A percentile compares a stretch with the other conserved stretches of the same genome.
phyloP scores from a whole-genome alignment of 805 yeast genomes.

The Candida manassasensis region DNA sequence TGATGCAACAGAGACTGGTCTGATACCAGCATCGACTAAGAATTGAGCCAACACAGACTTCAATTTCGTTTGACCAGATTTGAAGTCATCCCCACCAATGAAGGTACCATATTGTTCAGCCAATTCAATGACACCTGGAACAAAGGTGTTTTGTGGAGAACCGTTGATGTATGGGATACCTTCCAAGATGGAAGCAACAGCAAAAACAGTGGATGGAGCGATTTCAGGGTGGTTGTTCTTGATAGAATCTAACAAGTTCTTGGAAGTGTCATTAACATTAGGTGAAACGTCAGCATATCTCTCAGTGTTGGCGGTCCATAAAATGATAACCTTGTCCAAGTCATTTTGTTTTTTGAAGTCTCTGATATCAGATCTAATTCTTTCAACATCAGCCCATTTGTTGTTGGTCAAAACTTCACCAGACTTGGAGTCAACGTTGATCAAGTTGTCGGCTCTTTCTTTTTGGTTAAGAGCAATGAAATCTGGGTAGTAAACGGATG shows the following conservation, averaged over 20 bases:
- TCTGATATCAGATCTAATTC: conserved; percentile 75
- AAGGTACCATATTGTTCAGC: conserved; percentile 73
- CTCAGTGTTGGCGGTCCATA: conserved; percentile 98
- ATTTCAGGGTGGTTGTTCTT: conserved; percentile 78
- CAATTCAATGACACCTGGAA: conserved; percentile 88
- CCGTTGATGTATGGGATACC: conserved; percentile 89
- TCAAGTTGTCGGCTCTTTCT: conserved; percentile 84
- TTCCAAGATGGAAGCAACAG: conserved; percentile 89
- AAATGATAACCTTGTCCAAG: conserved; percentile 81
- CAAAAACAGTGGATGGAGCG: conserved; percentile 90
- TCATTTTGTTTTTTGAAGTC: conserved; percentile 67
- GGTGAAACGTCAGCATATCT: conserved; percentile 73
- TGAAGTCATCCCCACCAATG: conserved; percentile 97
- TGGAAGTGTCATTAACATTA: conserved; percentile 87
- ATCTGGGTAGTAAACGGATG: conserved; percentile 91
- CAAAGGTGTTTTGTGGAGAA: conserved; percentile 96
- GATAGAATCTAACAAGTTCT: conserved; percentile 67
- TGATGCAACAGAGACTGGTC: conserved; percentile 90
- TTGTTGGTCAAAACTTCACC: conserved; percentile 51
- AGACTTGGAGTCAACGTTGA: conserved; percentile 45
- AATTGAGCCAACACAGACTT: conserved; percentile 96
- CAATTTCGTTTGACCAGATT: conserved; percentile 92
- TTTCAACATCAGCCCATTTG: conserved; percentile 89
- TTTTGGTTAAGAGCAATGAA: conserved; percentile 93
- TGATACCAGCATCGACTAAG: conserved; percentile 95